phyloP scores from a whole-genome alignment of 345 rosid genomes.

The Lepidium didymum region DNA sequence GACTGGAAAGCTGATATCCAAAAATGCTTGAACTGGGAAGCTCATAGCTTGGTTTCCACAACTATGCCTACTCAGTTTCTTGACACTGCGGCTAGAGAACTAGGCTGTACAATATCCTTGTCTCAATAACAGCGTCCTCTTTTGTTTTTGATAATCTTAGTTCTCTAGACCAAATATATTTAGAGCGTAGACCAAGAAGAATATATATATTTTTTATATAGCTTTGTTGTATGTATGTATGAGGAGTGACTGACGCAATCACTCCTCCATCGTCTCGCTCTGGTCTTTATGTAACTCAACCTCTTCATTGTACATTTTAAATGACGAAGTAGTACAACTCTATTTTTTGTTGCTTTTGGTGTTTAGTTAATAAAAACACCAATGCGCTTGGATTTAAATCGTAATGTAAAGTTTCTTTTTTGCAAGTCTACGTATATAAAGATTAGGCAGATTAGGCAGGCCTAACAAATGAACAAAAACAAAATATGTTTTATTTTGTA shows the following conservation, averaged over 20 bases:
- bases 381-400: background rate
- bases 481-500: too few relatives aligned
- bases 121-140: slow-evolving; percentile 22
- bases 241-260: slow-evolving; percentile 20
- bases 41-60: slow-evolving; percentile 61
- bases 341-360: background rate
- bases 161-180: background rate
- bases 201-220: background rate
- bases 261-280: slow-evolving; percentile 2
- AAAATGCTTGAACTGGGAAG: slow-evolving; percentile 87
- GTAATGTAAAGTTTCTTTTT: background rate
- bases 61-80: slow-evolving; percentile 67
- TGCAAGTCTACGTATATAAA: too few relatives aligned
- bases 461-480: too few relatives aligned
- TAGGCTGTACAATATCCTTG: slow-evolving; percentile 52
- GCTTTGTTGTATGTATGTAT: slow-evolving; percentile 16
- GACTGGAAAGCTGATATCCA: slow-evolving; percentile 83
- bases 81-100: slow-evolving; percentile 62
- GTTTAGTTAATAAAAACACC: background rate
- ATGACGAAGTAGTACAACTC: background rate
- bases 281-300: slow-evolving; percentile 14
- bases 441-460: too few relatives aligned
- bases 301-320: slow-evolving; percentile 14
- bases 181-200: slow-evolving; percentile 13
- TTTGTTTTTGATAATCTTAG: background rate